Evolutionary conservation across 176 grass and related monocot species (phyloP).

Genomic region (Calamus simplicifolius): DNA sequence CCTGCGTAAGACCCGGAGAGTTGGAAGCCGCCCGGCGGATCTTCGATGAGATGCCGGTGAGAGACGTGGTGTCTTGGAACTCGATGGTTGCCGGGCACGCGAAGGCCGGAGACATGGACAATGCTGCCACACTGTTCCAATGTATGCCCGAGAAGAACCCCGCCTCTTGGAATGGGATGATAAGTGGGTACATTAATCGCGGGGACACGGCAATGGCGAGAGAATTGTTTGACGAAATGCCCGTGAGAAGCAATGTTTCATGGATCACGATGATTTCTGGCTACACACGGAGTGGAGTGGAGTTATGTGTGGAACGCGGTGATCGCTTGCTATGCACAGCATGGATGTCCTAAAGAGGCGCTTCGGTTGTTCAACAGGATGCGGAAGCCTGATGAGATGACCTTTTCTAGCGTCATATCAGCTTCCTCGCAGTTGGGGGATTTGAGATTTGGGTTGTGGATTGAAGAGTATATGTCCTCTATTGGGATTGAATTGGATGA

Average conservation of each 20-base stretch:
- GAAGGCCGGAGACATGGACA: conserved; percentile 40
- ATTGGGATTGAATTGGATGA: conserved; percentile 62
- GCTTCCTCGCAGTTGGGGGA: conserved; percentile 68
- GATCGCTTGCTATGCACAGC: conserved; percentile 58
- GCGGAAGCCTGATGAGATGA: conserved; percentile 72
- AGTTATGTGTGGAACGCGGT: conserved; percentile 63
- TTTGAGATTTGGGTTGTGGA: conserved; percentile 65
- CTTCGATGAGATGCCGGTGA: conserved; percentile 48
- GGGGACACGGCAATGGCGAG: conserved; percentile 32
- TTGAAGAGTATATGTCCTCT: conserved; percentile 31
- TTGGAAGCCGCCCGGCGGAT: conserved; percentile 22
- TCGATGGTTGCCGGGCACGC: conserved; percentile 50
- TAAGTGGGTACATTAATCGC: conserved; percentile 42
- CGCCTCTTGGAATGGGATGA: conserved; percentile 60
- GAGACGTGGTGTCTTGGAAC: conserved; percentile 63
- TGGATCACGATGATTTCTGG: conserved; percentile 72
- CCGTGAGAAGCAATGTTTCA: conserved; percentile 45
- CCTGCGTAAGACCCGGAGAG: conserved; percentile 28
- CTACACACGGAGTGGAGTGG: conserved; percentile 32
- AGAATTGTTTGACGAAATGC: conserved; percentile 62
- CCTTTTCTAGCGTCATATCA: conserved; percentile 54
- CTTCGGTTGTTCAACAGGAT: conserved; percentile 48
- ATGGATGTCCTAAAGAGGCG: conserved; percentile 49
- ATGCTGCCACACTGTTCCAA: conserved; percentile 30
- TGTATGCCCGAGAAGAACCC: conserved; percentile 46